A percentile compares a stretch with the other conserved stretches of the same genome.
Evolutionary conservation across 441 rosid species (phyloP).

Genomic region (Arabidopsis hybrid): DNA sequence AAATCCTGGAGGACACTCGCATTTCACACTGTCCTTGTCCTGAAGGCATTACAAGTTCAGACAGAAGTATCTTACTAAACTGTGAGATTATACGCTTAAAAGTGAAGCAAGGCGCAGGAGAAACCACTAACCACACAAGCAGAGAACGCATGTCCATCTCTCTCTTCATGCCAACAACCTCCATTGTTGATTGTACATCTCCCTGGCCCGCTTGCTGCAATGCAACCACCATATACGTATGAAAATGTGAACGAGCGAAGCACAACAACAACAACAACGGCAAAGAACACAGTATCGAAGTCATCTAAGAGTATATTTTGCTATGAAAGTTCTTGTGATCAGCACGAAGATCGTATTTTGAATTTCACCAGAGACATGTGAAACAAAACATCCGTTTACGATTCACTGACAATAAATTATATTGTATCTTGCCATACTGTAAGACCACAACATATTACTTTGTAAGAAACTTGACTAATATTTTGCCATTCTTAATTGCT

Average conservation of each 20-base stretch:
- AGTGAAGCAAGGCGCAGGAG: neutral
- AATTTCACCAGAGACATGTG: neutral
- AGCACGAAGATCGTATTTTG: neutral
- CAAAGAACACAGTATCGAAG: neutral
- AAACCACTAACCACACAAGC: conserved; percentile 82
- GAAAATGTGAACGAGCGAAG: conserved; percentile 16
- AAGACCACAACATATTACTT: neutral
- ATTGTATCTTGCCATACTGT: neutral
- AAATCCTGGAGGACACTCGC: conserved; percentile 89
- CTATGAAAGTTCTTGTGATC: conserved; percentile 8
- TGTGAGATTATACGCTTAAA: neutral
- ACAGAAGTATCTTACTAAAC: conserved; percentile 31
- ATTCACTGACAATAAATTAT: neutral
- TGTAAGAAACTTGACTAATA: neutral
- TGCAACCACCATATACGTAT: conserved; percentile 3
- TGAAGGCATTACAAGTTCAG: conserved; percentile 43
- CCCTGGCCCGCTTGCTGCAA: conserved; percentile 90
- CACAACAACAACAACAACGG: neutral
- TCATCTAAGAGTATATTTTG: conserved; percentile 8
- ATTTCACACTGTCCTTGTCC: conserved; percentile 71
- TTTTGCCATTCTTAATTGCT: neutral
- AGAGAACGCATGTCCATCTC: conserved; percentile 73
- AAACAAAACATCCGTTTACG: neutral
- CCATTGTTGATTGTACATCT: conserved; percentile 93
- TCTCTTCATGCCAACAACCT: conserved; percentile 90